Conservation (phyloP, 192 early-diverging fungal genomes). For the Coemansia sp. region DNA sequence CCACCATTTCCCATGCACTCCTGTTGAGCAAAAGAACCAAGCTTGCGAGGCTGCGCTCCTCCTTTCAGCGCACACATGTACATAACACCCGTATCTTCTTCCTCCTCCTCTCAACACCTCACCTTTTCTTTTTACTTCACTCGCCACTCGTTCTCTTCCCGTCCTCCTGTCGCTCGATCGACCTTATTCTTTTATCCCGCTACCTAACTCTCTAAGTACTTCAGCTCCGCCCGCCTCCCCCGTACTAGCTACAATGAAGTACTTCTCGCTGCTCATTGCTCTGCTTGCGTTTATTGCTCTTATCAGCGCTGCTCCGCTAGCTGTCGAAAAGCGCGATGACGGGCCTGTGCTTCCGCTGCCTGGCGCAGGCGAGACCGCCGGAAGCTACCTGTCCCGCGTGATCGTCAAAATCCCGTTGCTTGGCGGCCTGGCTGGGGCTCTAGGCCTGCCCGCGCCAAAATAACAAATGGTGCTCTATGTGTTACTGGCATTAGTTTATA, state of each 20-base stretch:
- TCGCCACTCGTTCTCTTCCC: background rate
- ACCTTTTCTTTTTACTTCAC: no score
- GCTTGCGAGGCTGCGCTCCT: no score
- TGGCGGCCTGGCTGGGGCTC: constrained; percentile 5
- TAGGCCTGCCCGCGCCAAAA: constrained; percentile 25
- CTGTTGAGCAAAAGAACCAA: no score
- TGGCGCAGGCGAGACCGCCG: constrained; percentile 10
- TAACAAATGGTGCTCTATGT: constrained; percentile 2
- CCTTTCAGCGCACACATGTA: no score
- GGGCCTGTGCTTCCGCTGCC: constrained; percentile 26
- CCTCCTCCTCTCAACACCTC: no score
- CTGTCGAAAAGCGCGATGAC: constrained; percentile 15
- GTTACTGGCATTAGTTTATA: background rate
- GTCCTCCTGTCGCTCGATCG: no score
- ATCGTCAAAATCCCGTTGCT: constrained; percentile 6
- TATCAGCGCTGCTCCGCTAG: background rate
- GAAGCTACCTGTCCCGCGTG: constrained; percentile 18
- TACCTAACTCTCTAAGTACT: background rate
- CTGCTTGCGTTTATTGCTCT: background rate
- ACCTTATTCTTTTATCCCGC: background rate
- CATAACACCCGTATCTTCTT: no score
- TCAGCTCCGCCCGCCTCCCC: background rate
- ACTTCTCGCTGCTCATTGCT: constrained; percentile 6
- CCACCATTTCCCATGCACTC: no score
- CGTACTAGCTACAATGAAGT: constrained; percentile 10